Evolutionary conservation across 257 asterid species (phyloP), one percentile per base, ranked within the genome.

Genomic region (Thymus mandschuricus): DNA sequence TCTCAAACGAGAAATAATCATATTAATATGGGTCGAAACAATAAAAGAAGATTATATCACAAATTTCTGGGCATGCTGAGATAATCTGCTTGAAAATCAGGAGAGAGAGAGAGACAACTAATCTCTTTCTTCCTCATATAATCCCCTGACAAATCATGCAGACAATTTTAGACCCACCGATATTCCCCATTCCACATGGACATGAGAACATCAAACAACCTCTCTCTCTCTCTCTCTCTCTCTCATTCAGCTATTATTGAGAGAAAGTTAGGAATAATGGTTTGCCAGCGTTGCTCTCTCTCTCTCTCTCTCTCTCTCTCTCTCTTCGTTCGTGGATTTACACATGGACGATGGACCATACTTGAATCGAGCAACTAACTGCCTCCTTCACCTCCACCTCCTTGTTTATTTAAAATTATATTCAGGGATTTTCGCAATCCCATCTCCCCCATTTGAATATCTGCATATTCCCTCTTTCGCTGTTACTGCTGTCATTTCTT

Each of bases 141-240:
- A 75, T 59, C 81, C 86, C 45, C 84, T 78, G 96, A 85, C 96
- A 85, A 44, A 58, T 38, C 64, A 75, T 73, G 78, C 89, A 78
- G 86, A 77, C 85, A 83, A 46, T n/a, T 64, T 72, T 60, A 81
- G 86, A 77, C 87, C 92, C 90, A 84, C 83, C 68, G 76, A 66
- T 70, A 76, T 38, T 66, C 81, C 78, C 84, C 77, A 60, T 74
- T 70, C 81, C 95, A 87, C 92, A 86, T 87, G 95, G 85, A 21
- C 63, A 10, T 10, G 44, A 4, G 27, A 48, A 13, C 21, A 12
- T 48, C 54, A 48, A 48, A 13, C 34, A 21, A 21, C 21, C 0
- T n/a, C 34, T 46, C 68, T 10, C 21, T 34, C 71, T 45, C 21
- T 34, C 71, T 45, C 60, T 27, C 64, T 54, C 60, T 64, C 75